Evolutionary conservation across 805 yeast species (phyloP), one percentile per base, ranked within the genome.

Genomic region (Candida odintsovae): DNA sequence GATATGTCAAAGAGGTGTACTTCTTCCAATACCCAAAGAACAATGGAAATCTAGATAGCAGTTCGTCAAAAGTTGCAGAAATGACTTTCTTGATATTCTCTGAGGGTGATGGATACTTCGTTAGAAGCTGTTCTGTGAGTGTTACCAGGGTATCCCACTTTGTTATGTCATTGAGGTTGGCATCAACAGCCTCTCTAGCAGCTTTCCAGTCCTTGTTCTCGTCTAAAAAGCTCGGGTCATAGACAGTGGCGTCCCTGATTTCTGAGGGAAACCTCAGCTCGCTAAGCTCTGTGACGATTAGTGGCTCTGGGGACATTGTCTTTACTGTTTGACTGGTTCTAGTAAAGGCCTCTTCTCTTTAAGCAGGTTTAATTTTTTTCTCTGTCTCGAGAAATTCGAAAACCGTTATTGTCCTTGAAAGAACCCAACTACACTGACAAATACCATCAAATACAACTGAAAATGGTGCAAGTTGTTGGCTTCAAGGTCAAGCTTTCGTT

Each of bases 1-100:
- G 79, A 50, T 75, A 80, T 47, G 73, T 77, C 2, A 83, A 57
- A 0, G 80, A 69, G 47, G 75, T 75, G 58, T 72, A 83, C 45
- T 72, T 71, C 57, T 78, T 80, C 94, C 94, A 86, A 55, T 77
- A 76, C 9, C 71, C 75, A n/a, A 72, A 67, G 18, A 80, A 64
- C 45, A 76, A 70, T 0, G 94, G 94, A 52, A 74, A 84, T 44
- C 75, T 64, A 0, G 63, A 48, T n/a, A 86, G 58, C 3, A 83
- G 57, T 23, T 65, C 66, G 18, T 65, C 64, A 44, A 75, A 71
- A 18, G 73, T 69, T 2, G 45, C 40, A n/a, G 57, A 58, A n/a
- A 67, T 57, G 16, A 59, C 48, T 4, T 43, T 35, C 49, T 66
- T 67, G 6, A 67, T 61, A 2, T 47, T 40, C 3, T 49, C 54